Evolutionary conservation across 2,329 filamentous ascomycete genomes (phyloP).

Genomic region (Hymenoscyphus infarciens): DNA sequence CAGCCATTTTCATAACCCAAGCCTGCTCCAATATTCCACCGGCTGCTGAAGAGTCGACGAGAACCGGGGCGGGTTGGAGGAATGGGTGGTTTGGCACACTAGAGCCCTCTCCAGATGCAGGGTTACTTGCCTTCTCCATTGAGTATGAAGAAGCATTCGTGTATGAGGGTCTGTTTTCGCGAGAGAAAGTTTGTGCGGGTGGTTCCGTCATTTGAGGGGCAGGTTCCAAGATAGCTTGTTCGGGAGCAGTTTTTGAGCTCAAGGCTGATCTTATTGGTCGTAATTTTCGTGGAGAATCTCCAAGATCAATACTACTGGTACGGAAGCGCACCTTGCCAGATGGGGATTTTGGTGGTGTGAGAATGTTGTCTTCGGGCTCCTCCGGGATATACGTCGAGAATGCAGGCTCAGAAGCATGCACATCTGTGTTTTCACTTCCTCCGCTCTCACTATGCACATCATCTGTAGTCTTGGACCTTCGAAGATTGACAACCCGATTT

Average conservation of each 20-base stretch:
- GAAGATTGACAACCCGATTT: conserved; percentile 76
- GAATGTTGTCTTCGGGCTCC: conserved; percentile 54
- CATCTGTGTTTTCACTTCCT: conserved; percentile 47
- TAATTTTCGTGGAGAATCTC: conserved; percentile 35
- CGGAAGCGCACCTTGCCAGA: conserved; percentile 36
- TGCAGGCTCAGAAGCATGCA: conserved; percentile 59
- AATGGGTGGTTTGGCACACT: conserved; percentile 12
- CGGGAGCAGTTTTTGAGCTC: conserved; percentile 19
- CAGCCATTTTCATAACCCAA: conserved; percentile 91
- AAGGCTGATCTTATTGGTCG: conserved; percentile 20
- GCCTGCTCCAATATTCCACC: conserved; percentile 50
- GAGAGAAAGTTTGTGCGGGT: conserved; percentile 20
- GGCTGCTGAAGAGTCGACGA: conserved; percentile 24
- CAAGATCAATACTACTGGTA: conserved; percentile 35
- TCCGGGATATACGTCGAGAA: conserved; percentile 55
- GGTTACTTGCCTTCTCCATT: conserved; percentile 22
- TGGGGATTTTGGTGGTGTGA: conserved; percentile 50
- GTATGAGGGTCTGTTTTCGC: conserved; percentile 21
- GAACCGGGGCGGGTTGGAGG: conserved; percentile 22
- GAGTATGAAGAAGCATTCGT: conserved; percentile 17
- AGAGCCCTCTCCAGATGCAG: conserved; percentile 5
- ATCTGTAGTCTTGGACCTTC: conserved; percentile 51
- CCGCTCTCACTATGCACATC: conserved; percentile 50
- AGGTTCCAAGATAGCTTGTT: conserved; percentile 21
- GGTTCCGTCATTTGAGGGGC: conserved; percentile 19